Base-by-base conservation (phyloP, 2,329 filamentous ascomycete genomes). In the Lizonia empirigonia region DNA sequence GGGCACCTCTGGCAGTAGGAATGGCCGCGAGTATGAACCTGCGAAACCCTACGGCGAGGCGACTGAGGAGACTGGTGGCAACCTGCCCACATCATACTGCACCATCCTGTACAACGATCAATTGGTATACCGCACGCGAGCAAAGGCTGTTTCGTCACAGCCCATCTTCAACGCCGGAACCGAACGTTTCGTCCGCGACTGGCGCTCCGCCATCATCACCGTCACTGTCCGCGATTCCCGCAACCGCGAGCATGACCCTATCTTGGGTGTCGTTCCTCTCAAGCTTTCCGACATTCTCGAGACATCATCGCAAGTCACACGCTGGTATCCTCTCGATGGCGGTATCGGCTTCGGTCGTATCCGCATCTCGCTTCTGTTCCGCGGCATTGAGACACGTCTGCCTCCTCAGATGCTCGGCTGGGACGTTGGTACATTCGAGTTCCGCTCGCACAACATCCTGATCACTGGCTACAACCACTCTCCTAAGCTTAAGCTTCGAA, bases 121-220 rank as follows among this genome's bases (percentile, higher is more conserved):
- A 64, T 75, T 96, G 61, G 80, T 91, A 15, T 97, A 97, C 78
- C 91, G 93, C 67, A 97, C 93, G n/a, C 85, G 94, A 66, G 85
- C 90, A 27, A 97, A 99, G 78, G 92, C 92, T 4, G 89, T 96
- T 7, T 95, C 89, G 27, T 95, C 90, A 44, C 92, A 95, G 71
- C 94, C 94, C 1, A 97, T 97, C 58, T 97, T 96, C 81, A 97
- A 97, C 63, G 92, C 94, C 3, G 93, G 93, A 53, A 97, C 92
- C 0, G 94, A 99, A 69, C 85, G 88, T 10, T 97, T 97, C 64
- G 78, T 97, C 23, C 87, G 93, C 18, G 93, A 99, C 68, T 99
- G 94, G 94, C 83, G 91, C 57, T 94, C 90, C 15, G 82, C 84
- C 36, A 89, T 97, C 50, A 82, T 96, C 45, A 97, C 92, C 0